These are phyloP conservation scores for Moniliophthora roreri DNA, from an alignment of 1,284 basidiomycete species.

Conservation along the genomic window DNA sequence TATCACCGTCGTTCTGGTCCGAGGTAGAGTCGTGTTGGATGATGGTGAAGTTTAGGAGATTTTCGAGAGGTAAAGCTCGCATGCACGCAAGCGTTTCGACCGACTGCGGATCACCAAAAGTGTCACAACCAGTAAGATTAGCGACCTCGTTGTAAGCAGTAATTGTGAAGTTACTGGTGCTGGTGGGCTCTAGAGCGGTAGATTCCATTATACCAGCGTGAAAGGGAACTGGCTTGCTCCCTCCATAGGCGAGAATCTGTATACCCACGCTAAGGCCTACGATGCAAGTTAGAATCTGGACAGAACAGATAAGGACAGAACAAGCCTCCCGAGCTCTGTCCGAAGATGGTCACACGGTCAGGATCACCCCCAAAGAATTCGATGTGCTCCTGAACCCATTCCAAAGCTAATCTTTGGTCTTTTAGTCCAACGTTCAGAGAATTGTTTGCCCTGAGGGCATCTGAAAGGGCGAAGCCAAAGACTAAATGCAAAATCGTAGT, in stretches of 20 bases:
- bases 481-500: neutral
- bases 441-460: neutral
- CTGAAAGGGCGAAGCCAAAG: slow-evolving; percentile 6
- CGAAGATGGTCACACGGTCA: slow-evolving; percentile 2
- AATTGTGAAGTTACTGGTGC: slow-evolving; percentile 1
- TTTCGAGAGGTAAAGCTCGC: slow-evolving; percentile 2
- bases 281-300: no score
- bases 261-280: neutral
- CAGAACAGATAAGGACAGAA: neutral
- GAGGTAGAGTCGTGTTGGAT: slow-evolving; percentile 6
- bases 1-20: slow-evolving; percentile 7
- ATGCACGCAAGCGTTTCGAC: neutral
- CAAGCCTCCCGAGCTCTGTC: neutral
- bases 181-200: slow-evolving; percentile 4
- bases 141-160: slow-evolving; percentile 3
- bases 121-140: slow-evolving; percentile 3
- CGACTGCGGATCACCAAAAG: neutral
- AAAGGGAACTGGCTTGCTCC: slow-evolving; percentile 1
- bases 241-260: slow-evolving; percentile 7
- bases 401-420: slow-evolving; percentile 5
- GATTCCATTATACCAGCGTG: slow-evolving; percentile 4
- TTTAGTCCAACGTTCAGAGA: slow-evolving; percentile 7
- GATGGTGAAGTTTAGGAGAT: slow-evolving; percentile 6
- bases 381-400: slow-evolving; percentile 4
- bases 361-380: neutral